A percentile compares a stretch with the other conserved stretches of the same genome.
Evolutionary conservation across 495 filamentous ascomycete genomes (phyloP).

Genomic region (Trichoderma gamsii): DNA sequence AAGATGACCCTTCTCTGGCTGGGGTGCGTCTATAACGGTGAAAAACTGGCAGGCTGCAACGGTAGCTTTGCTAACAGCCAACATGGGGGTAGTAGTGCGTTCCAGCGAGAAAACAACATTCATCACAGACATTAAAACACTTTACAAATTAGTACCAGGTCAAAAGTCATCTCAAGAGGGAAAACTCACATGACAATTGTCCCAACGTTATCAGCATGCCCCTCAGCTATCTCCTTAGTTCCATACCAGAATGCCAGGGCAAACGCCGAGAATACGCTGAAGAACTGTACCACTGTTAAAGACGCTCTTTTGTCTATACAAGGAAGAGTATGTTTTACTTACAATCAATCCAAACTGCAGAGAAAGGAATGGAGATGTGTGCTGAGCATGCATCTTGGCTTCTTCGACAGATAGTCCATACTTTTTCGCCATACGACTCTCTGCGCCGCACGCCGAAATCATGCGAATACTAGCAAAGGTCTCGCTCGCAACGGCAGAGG

Average conservation of each 20-base stretch:
- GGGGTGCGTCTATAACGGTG: constrained; percentile 50
- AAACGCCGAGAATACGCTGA: constrained; percentile 26
- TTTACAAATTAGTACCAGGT: constrained; percentile 18
- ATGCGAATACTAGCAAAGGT: constrained; percentile 51
- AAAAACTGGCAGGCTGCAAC: constrained; percentile 51
- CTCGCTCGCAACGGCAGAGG: constrained; percentile 56
- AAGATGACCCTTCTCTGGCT: constrained; percentile 39
- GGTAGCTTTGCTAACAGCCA: constrained; percentile 45
- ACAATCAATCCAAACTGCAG: constrained; percentile 37
- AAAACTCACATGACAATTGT: constrained; percentile 46
- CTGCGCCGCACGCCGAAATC: constrained; percentile 58
- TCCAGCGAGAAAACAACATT: constrained; percentile 48
- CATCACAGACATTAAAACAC: constrained; percentile 53
- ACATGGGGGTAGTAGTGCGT: constrained; percentile 45
- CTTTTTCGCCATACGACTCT: constrained; percentile 45
- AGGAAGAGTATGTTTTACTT: constrained; percentile 19
- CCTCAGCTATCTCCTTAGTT: constrained; percentile 25
- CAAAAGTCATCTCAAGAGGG: neutral
- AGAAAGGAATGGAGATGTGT: constrained; percentile 44
- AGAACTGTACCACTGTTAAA: constrained; percentile 20
- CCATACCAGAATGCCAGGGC: constrained; percentile 42
- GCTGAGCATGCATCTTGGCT: constrained; percentile 47
- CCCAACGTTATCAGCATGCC: constrained; percentile 34
- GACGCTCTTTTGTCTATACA: neutral
- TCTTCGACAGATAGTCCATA: constrained; percentile 54